A percentile compares a stretch with the other conserved stretches of the same genome.
Evolutionary conservation across 1,284 basidiomycete genomes (phyloP).

Genomic region (Erythrobasidium hasegawianum): DNA sequence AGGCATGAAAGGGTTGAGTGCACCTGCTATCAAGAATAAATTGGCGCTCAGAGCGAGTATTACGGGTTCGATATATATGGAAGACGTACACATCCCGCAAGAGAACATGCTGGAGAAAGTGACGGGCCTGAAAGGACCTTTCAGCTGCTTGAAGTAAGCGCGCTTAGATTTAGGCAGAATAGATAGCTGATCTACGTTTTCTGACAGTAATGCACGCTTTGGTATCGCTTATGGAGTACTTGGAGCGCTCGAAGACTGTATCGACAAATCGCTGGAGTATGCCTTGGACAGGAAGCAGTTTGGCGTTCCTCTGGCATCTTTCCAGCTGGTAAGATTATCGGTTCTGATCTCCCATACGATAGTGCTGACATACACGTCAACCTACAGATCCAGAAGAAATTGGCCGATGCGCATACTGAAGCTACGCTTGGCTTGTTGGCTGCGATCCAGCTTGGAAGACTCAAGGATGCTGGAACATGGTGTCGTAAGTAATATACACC

Average conservation of each 20-base stretch:
- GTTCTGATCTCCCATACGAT: too few relatives aligned
- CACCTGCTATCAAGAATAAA: conserved; percentile 90
- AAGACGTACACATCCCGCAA: conserved; percentile 67
- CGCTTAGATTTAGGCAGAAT: too few relatives aligned
- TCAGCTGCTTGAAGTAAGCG: conserved; percentile 72
- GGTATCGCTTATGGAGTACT: conserved; percentile 91
- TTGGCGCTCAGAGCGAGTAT: conserved; percentile 80
- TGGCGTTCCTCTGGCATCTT: conserved; percentile 79
- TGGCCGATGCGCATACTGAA: conserved; percentile 87
- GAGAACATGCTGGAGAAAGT: conserved; percentile 71
- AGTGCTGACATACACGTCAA: background rate
- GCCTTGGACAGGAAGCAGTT: conserved; percentile 84
- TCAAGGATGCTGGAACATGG: conserved; percentile 76
- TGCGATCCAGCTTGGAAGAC: conserved; percentile 67
- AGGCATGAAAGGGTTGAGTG: conserved; percentile 75
- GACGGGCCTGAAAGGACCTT: conserved; percentile 73
- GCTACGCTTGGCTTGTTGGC: conserved; percentile 56
- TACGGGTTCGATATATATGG: conserved; percentile 68
- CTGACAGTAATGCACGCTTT: conserved; percentile 64
- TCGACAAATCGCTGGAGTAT: conserved; percentile 72
- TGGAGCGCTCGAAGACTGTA: conserved; percentile 89
- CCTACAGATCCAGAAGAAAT: conserved; percentile 76
- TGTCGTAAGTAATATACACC: conserved; percentile 54
- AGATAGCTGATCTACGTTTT: background rate
- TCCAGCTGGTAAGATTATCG: conserved; percentile 66